phyloP scores from a whole-genome alignment of 805 yeast genomes.

The Wickerhamomyces chambardii region DNA sequence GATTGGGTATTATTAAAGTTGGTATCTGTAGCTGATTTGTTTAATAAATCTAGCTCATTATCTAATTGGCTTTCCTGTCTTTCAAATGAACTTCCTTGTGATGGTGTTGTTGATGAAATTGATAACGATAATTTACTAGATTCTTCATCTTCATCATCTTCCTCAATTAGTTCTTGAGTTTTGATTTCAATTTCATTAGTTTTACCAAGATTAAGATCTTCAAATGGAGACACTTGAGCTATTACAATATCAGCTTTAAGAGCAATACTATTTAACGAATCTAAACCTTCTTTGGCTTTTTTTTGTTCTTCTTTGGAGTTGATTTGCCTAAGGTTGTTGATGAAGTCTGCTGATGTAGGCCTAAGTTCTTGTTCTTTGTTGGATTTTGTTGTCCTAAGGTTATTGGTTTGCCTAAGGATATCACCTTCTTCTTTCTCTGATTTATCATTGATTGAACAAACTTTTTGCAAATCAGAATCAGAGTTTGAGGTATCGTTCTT shows the following conservation, averaged over 20 bases:
- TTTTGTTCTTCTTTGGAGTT: neutral
- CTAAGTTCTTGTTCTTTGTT: neutral
- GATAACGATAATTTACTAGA: neutral
- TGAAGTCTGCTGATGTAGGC: too few species aligned
- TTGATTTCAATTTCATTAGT: too few species aligned
- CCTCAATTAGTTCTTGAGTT: too few species aligned
- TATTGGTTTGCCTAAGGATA: neutral
- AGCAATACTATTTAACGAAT: neutral
- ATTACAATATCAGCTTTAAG: neutral
- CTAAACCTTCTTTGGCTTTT: neutral
- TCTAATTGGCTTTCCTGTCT: slow-evolving; percentile 10
- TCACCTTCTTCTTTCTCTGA: neutral
- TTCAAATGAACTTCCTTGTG: slow-evolving; percentile 15
- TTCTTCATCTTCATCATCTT: neutral
- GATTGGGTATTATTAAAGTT: slow-evolving; percentile 2
- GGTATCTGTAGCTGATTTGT: neutral
- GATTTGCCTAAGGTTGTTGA: neutral
- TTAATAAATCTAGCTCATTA: slow-evolving; percentile 3
- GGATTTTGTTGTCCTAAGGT: neutral
- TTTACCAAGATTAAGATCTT: neutral
- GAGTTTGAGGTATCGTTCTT: too few species aligned
- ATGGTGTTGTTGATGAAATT: slow-evolving; percentile 4
- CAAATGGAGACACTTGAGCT: neutral
- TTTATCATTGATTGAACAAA: neutral
- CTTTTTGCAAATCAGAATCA: too few species aligned